Percentiles rank a stretch among this genome's conserved stretches.
phyloP scores from a whole-genome alignment of 352 stramenopile species.

The Plasmopara muralis region DNA sequence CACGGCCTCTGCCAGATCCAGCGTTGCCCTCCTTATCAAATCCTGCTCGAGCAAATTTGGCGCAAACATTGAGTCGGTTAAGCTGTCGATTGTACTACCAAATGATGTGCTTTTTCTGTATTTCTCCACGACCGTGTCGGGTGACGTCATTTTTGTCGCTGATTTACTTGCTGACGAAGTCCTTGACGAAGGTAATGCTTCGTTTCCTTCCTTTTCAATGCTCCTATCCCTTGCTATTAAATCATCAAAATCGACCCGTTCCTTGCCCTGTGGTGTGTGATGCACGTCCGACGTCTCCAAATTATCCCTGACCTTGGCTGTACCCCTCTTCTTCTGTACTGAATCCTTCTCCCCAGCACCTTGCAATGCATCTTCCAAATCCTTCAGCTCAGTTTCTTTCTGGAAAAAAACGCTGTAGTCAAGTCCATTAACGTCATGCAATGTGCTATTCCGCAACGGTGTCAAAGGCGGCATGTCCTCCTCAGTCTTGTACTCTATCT shows the following conservation, averaged over 20 bases:
- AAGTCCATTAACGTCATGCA: slow-evolving; percentile 21
- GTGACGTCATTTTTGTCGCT: slow-evolving; percentile 11
- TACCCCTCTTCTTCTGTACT: slow-evolving; percentile 1
- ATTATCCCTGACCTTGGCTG: slow-evolving; percentile 3
- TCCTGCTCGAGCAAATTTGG: slow-evolving; percentile 34
- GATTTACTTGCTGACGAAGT: slow-evolving; percentile 7
- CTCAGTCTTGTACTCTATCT: slow-evolving; percentile 10
- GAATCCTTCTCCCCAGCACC: slow-evolving; percentile 1
- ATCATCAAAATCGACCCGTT: neutral
- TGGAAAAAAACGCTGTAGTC: neutral
- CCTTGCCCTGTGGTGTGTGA: slow-evolving; percentile 4
- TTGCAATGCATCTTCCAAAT: slow-evolving; percentile 29
- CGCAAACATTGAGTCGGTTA: slow-evolving; percentile 47
- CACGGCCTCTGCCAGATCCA: slow-evolving; percentile 43
- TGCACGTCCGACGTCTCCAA: slow-evolving; percentile 3
- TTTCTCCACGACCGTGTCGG: neutral
- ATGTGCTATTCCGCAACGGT: slow-evolving; percentile 16
- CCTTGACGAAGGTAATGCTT: slow-evolving; percentile 6
- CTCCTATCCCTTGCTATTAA: slow-evolving; percentile 1
- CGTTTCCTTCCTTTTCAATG: slow-evolving; percentile 3
- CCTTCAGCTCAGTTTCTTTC: neutral
- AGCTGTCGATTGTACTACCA: slow-evolving; percentile 32
- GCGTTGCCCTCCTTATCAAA: slow-evolving; percentile 29
- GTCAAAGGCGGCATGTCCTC: slow-evolving; percentile 7
- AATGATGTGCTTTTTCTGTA: slow-evolving; percentile 14